Evolutionary conservation across 2,329 filamentous ascomycete species (phyloP), one percentile per base, ranked within the genome.

Genomic region (Epicoccum sorghinum): DNA sequence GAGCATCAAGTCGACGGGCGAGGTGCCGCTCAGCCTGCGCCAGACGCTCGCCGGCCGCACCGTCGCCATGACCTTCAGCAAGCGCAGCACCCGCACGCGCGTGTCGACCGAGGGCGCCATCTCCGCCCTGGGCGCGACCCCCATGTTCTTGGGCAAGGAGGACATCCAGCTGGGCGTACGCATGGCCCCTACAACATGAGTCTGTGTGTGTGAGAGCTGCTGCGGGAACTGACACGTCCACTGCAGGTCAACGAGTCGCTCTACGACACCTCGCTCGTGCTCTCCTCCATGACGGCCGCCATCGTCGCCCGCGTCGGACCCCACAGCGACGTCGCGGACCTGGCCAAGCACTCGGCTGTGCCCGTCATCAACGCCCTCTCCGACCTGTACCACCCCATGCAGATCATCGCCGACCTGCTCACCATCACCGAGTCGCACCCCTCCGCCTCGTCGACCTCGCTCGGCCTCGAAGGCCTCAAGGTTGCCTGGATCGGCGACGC

Each of bases 401-500:
- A 99, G 76, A 93, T 88, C 47, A 89, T 99, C 72, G 93, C 95
- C 65, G 95, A 99, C 76, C 93, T 93, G 76, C 83, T 96, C 56
- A 98, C 95, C 25, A 88, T 99, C 47, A 82, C 90, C 71, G 93
- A 98, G 78, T 80, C 83, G 1, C 91, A 93, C 74, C 82, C 83
- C 0, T 79, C 81, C 0, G 69, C 75, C 7, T 71, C 73, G 3
- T 46, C 71, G 0, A 69, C 75, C 29, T 79, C 80, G 47, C 81
- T 96, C 7, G 89, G 90, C 1, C 80, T 96, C 4, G 84, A 90
- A 63, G 91, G 91, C 1, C 77, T 96, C 67, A 98, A 96, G 78
- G 85, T 98, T 58, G 93, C 95, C 13, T 99, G 95, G 95, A 82
- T 99, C 40, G 93, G 93, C 47, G 93, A 99, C 72, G 91, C 92